These are phyloP conservation scores for Penicillium antarcticum DNA, from an alignment of 495 filamentous ascomycete species.

Conservation along the genomic window DNA sequence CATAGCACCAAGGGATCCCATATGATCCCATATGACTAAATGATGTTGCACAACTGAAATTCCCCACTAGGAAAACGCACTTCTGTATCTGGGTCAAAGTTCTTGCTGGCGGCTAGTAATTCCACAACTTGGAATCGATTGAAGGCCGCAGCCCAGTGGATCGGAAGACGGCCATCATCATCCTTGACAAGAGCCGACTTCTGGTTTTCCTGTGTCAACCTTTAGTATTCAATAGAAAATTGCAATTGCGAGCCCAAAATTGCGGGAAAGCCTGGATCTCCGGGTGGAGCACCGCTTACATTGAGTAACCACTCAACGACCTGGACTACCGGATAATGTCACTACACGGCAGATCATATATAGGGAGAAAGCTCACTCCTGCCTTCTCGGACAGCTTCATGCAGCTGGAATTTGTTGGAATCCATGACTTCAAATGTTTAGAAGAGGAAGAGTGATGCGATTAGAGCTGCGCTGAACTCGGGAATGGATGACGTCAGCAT, in stretches of 20 bases:
- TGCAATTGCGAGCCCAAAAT: neutral
- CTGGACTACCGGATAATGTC: conserved; percentile 40
- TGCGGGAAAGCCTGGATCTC: conserved; percentile 32
- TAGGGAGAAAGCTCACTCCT: conserved; percentile 62
- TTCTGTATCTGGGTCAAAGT: conserved; percentile 85
- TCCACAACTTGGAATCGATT: conserved; percentile 74
- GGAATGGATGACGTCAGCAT: too few relatives aligned
- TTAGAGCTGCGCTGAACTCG: conserved; percentile 32
- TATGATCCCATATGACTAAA: too few relatives aligned
- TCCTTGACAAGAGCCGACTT: conserved; percentile 73
- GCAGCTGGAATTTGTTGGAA: conserved; percentile 70
- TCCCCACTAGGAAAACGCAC: too few relatives aligned
- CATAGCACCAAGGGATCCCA: neutral
- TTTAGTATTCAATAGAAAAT: conserved; percentile 1
- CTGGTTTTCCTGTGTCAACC: conserved; percentile 61
- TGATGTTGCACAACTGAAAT: too few relatives aligned
- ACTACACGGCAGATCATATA: conserved; percentile 1
- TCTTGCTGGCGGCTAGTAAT: conserved; percentile 60
- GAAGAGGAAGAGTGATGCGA: too few relatives aligned
- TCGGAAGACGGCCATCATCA: conserved; percentile 83
- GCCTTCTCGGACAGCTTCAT: conserved; percentile 86
- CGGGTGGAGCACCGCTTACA: conserved; percentile 49
- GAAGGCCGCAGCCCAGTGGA: conserved; percentile 93
- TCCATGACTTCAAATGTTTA: conserved; percentile 37
- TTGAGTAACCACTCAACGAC: conserved; percentile 74